A percentile compares a stretch with the other conserved stretches of the same genome.
Evolutionary conservation across 192 early-diverging fungal species (phyloP).

Genomic region (Globomyces pollinis-pini): DNA sequence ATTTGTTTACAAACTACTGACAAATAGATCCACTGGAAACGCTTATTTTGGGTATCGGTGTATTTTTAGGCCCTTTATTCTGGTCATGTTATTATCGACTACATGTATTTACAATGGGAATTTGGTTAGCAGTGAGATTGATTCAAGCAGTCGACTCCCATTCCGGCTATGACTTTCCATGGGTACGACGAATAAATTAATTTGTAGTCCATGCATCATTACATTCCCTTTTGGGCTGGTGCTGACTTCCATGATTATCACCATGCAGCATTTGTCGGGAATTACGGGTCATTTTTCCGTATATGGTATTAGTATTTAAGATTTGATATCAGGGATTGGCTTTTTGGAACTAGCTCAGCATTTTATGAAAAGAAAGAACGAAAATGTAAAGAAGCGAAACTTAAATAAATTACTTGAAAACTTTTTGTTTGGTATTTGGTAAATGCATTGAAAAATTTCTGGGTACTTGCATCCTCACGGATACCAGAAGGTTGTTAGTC

Average conservation of each 20-base stretch:
- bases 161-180: conserved; percentile 93
- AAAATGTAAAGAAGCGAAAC: not conserved
- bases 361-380: conserved; percentile 30
- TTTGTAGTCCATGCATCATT: conserved; percentile 64
- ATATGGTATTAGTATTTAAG: too few species aligned
- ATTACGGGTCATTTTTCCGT: conserved; percentile 72
- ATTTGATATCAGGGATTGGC: conserved; percentile 58
- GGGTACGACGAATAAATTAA: conserved; percentile 31
- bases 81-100: conserved; percentile 40
- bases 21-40: conserved; percentile 82
- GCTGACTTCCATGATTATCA: conserved; percentile 93
- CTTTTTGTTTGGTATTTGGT: too few species aligned
- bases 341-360: conserved; percentile 77
- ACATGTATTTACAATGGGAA: conserved; percentile 76
- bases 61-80: conserved; percentile 74
- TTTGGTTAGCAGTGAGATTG: conserved; percentile 75
- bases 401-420: not conserved
- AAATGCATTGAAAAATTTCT: too few species aligned
- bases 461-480: too few species aligned
- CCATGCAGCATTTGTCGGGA: conserved; percentile 46
- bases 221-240: conserved; percentile 83
- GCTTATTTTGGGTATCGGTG: conserved; percentile 77
- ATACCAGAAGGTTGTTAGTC: too few species aligned
- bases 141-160: conserved; percentile 84
- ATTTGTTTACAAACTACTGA: too few species aligned